phyloP scores from a whole-genome alignment of 345 rosid genomes.

The Arabidopsis thaliana region DNA sequence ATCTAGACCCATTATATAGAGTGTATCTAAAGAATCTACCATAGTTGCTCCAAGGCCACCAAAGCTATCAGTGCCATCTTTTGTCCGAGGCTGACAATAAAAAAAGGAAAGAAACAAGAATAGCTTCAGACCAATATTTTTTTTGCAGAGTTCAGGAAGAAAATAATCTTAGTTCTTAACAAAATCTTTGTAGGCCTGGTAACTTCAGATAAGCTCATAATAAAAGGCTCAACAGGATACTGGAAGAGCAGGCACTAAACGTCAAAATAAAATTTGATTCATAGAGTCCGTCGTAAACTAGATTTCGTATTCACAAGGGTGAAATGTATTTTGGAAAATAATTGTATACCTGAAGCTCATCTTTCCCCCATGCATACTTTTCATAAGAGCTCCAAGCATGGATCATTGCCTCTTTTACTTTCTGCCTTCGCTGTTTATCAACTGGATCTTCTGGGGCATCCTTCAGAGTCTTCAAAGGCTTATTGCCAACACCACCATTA shows the following conservation, averaged over 20 bases:
- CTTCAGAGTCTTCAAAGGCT: slow-evolving; percentile 37
- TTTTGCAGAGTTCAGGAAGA: slow-evolving; percentile 16
- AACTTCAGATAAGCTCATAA: slow-evolving; percentile 17
- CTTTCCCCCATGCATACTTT: slow-evolving; percentile 97
- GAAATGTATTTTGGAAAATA: background rate
- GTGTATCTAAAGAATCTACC: slow-evolving; percentile 82
- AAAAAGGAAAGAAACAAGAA: slow-evolving; percentile 15
- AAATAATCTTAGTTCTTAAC: background rate
- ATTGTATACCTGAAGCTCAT: slow-evolving; percentile 85
- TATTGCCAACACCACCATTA: slow-evolving; percentile 45
- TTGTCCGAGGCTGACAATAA: slow-evolving; percentile 72
- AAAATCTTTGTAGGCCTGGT: slow-evolving; percentile 1
- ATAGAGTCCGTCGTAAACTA: too few relatives aligned
- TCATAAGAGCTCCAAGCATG: slow-evolving; percentile 98
- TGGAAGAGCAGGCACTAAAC: background rate
- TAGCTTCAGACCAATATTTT: slow-evolving; percentile 11
- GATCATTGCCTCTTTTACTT: slow-evolving; percentile 94
- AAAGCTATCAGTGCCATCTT: slow-evolving; percentile 88
- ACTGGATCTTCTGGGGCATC: slow-evolving; percentile 62
- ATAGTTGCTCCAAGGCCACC: slow-evolving; percentile 99
- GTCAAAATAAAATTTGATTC: background rate
- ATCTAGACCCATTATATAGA: slow-evolving; percentile 89
- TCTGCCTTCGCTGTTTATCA: slow-evolving; percentile 72
- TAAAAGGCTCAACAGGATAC: slow-evolving; percentile 15
- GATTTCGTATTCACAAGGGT: background rate